Base-by-base conservation (phyloP, 2,329 filamentous ascomycete species). In the Talaromyces sp. region DNA sequence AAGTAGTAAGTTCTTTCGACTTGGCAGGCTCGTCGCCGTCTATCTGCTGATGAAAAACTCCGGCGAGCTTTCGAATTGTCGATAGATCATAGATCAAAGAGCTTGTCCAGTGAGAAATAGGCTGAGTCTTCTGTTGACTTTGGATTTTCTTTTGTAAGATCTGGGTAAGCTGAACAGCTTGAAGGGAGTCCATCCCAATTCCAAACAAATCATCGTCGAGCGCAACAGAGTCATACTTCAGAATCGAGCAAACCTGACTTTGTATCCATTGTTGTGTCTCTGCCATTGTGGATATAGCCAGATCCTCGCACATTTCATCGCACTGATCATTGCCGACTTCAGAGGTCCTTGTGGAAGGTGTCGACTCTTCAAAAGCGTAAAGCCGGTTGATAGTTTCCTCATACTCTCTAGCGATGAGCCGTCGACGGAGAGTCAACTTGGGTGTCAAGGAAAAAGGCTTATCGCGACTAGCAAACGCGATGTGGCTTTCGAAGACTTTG, bases 361-460 rank as follows among this genome's bases (percentile, higher is more conserved):
- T 3, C 9, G 11, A 8, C 8, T 9, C 8, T 6, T 35, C 10
- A 2, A 10, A 13, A 5, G 4, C 16, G 10, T 56, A 56, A 22
- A 56, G 32, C 4, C 35, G 40, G 4, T 62, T 47, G 5, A 64
- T 45, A 2, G 54, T 52, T 2, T 33, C 22, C 2, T 35, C 35
- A 39, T 62, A 65, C 11, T 55, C 48, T 16, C 46, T 47, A 2
- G 37, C 35, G 6, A 54, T 42, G 11, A 37, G 41, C 32, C 53
- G 49, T 32, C 58, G 49, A 36, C 57, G 48, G 13, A 56, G 39
- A 17, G 54, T 47, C 29, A 75, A 73, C 60, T 82, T 81, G 2
- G 75, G 71, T 0, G 79, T 76, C 7, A 70, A 69, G 0, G 70
- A 54, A 37, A 81, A 78, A 0, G 76, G 75, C 59, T 76, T 77